phyloP scores from a whole-genome alignment of 2,329 filamentous ascomycete genomes.

The Rugonectria rugulosa region DNA sequence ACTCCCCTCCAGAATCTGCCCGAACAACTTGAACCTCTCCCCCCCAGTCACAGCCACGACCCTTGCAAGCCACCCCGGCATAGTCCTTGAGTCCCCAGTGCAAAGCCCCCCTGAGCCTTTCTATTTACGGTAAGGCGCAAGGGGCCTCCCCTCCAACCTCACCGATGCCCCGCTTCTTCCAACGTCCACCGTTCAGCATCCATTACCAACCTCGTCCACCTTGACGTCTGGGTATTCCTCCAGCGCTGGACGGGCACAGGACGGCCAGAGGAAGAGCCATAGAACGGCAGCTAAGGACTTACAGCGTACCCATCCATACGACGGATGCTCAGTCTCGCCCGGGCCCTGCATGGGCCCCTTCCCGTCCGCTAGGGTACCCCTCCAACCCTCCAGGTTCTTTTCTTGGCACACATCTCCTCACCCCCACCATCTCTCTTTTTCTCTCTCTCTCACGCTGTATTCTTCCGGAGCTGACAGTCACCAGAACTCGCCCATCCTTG shows the following conservation, averaged over 20 bases:
- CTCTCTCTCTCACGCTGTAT: background rate
- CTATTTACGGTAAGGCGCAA: constrained; percentile 23
- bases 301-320: no score
- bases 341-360: constrained; percentile 1
- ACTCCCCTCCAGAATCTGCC: background rate
- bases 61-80: background rate
- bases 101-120: constrained; percentile 32
- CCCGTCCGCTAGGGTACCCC: background rate
- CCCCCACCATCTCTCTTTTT: background rate
- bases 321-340: background rate
- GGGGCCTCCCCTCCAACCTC: constrained; percentile 31
- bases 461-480: background rate
- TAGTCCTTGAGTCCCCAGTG: background rate
- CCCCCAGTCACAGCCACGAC: background rate
- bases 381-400: background rate
- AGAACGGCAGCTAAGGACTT: no score
- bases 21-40: no score
- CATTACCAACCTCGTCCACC: constrained; percentile 1
- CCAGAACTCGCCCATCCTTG: background rate
- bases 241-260: no score
- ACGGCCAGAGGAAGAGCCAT: no score
- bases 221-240: background rate
- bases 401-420: background rate
- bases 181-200: constrained; percentile 1
- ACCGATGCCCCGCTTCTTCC: constrained; percentile 6